These are phyloP conservation scores for Dichomitus squalens DNA, from an alignment of 1,284 basidiomycete species.

Conservation along the genomic window DNA sequence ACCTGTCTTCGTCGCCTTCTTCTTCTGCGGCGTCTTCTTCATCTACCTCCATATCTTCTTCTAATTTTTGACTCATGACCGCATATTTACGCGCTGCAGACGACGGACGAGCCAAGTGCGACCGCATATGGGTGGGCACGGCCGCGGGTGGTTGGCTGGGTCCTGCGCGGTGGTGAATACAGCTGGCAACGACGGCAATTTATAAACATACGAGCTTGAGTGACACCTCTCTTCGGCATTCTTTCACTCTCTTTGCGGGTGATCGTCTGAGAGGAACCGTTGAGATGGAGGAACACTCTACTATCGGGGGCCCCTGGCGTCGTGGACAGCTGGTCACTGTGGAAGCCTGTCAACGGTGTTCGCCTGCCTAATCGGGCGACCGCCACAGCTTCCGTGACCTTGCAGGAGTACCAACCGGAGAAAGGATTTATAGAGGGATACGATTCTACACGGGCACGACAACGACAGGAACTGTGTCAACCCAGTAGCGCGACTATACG, in stretches of 20 bases:
- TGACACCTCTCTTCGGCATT: slow-evolving; percentile 6
- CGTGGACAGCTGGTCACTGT: too few relatives aligned
- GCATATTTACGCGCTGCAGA: not conserved
- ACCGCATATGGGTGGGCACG: slow-evolving; percentile 2
- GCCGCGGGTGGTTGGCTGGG: not conserved
- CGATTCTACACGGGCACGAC: too few relatives aligned
- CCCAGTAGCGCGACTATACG: slow-evolving; percentile 67
- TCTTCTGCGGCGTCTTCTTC: slow-evolving; percentile 19
- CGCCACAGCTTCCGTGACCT: too few relatives aligned
- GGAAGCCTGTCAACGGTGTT: slow-evolving; percentile 5
- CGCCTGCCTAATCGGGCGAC: slow-evolving; percentile 8
- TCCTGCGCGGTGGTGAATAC: not conserved
- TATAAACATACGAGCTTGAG: not conserved
- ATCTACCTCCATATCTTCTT: slow-evolving; percentile 13
- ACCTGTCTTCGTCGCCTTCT: slow-evolving; percentile 32
- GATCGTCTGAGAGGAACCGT: not conserved
- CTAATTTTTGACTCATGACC: not conserved
- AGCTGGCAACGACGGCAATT: not conserved
- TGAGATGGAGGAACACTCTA: not conserved
- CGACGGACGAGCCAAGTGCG: not conserved
- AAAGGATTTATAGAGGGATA: too few relatives aligned
- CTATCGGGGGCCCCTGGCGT: not conserved
- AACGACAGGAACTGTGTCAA: not conserved
- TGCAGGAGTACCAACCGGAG: too few relatives aligned
- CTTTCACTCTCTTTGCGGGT: not conserved